phyloP scores from a whole-genome alignment of 352 stramenopile genomes.

The Phytophthora idaei region DNA sequence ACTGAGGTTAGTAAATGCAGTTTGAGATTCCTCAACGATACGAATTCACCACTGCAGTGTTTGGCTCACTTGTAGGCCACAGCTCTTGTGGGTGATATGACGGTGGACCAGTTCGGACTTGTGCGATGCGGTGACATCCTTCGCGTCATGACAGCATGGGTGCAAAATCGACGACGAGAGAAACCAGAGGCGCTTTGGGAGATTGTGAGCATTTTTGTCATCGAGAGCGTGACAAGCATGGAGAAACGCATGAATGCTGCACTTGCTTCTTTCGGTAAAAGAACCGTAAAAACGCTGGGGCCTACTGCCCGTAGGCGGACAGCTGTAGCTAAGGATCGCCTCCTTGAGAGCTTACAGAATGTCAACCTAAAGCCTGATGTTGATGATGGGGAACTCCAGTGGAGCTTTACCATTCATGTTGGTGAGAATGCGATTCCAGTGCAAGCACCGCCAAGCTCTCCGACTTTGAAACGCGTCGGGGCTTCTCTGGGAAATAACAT shows the following conservation, averaged over 20 bases:
- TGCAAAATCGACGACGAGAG: constrained; percentile 27
- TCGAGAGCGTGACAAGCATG: constrained; percentile 21
- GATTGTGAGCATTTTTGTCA: constrained; percentile 21
- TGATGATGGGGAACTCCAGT: constrained; percentile 49
- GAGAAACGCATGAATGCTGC: constrained; percentile 26
- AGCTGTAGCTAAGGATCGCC: constrained; percentile 12
- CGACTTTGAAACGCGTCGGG: constrained; percentile 9
- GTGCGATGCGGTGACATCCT: constrained; percentile 57
- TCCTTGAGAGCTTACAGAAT: constrained; percentile 18
- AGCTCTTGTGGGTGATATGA: constrained; percentile 37
- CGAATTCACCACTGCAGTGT: background rate
- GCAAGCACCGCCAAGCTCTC: background rate
- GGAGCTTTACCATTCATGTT: constrained; percentile 36
- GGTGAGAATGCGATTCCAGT: constrained; percentile 8
- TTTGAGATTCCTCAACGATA: background rate
- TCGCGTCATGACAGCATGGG: constrained; percentile 53
- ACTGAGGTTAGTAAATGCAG: constrained; percentile 33
- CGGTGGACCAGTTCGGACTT: constrained; percentile 46
- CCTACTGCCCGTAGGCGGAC: constrained; percentile 8
- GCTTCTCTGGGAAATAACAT: constrained; percentile 23
- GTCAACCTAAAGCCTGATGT: constrained; percentile 9
- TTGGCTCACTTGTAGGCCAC: constrained; percentile 37
- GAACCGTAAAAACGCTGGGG: constrained; percentile 11
- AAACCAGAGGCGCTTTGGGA: constrained; percentile 49
- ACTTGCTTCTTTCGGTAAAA: constrained; percentile 14